Conservation (phyloP, 2,329 filamentous ascomycete species). For the Verticillium nonalfalfae region DNA sequence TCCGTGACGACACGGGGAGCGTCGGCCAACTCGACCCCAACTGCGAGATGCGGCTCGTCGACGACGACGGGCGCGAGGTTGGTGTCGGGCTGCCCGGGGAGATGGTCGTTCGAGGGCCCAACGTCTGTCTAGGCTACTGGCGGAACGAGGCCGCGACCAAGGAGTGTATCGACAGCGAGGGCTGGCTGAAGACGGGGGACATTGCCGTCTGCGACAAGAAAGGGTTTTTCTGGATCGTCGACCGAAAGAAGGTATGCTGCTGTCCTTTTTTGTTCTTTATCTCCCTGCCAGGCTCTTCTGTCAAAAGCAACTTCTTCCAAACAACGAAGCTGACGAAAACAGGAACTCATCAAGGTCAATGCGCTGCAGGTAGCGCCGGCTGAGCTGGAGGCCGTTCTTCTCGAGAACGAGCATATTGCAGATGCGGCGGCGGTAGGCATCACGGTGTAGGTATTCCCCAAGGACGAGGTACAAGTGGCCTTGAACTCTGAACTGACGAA, state of each 20-base stretch:
- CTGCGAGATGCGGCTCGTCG: constrained; percentile 44
- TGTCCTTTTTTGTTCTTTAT: background rate
- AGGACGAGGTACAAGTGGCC: too few relatives aligned
- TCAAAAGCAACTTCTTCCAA: too few relatives aligned
- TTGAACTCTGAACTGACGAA: background rate
- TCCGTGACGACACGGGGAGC: constrained; percentile 32
- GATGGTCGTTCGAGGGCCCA: constrained; percentile 47
- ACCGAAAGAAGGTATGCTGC: constrained; percentile 38
- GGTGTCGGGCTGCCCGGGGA: constrained; percentile 41
- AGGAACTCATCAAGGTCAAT: constrained; percentile 55
- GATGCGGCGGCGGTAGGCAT: constrained; percentile 51
- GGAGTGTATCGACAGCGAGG: constrained; percentile 41
- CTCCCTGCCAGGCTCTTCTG: too few relatives aligned
- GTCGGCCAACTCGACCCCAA: constrained; percentile 50
- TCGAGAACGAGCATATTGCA: constrained; percentile 43
- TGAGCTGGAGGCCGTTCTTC: constrained; percentile 45
- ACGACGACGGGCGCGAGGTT: constrained; percentile 45
- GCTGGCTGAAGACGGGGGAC: constrained; percentile 56
- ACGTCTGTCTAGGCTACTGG: constrained; percentile 55
- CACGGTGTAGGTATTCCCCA: constrained; percentile 26
- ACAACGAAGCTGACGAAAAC: background rate
- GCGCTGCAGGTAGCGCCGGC: constrained; percentile 55
- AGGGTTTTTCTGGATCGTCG: constrained; percentile 36
- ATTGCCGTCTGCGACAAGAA: constrained; percentile 40
- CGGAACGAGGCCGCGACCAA: constrained; percentile 46